Evolutionary conservation across 257 asterid genomes (phyloP).

Genomic region (Lycium ferocissimum): DNA sequence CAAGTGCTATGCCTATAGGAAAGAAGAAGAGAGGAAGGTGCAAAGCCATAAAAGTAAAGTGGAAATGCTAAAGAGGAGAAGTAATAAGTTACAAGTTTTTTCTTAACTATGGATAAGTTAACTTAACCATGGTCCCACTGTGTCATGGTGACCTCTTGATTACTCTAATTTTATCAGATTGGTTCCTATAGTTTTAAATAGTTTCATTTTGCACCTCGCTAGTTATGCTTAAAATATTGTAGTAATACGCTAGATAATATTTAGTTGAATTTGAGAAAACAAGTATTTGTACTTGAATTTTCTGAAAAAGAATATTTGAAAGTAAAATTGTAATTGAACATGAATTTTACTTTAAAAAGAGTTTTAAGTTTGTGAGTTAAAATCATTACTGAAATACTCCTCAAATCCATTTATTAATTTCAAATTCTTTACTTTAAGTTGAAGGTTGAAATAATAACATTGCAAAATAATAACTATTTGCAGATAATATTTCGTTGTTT

Average conservation of each 20-base stretch:
- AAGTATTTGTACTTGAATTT: too few species aligned
- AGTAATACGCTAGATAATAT: neutral
- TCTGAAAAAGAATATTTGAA: too few species aligned
- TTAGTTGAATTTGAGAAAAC: neutral
- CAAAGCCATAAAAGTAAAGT: conserved; percentile 1
- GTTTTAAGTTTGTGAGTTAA: neutral
- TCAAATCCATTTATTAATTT: neutral
- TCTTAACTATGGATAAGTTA: conserved; percentile 21
- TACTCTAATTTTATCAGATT: neutral
- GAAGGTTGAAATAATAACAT: neutral
- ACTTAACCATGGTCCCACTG: neutral
- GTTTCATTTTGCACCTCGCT: neutral
- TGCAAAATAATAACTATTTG: neutral
- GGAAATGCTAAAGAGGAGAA: neutral
- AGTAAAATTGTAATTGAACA: neutral
- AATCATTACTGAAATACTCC: neutral
- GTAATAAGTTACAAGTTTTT: neutral
- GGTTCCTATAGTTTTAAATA: neutral
- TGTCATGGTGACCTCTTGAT: neutral
- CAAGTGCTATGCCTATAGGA: neutral
- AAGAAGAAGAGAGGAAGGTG: conserved; percentile 24
- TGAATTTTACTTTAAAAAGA: neutral
- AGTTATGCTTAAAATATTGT: neutral
- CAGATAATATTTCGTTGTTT: neutral
- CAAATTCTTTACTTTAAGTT: neutral